These are phyloP conservation scores for Pulveroboletus sp. DNA, from an alignment of 768 basidiomycete species.

Conservation along the genomic window DNA sequence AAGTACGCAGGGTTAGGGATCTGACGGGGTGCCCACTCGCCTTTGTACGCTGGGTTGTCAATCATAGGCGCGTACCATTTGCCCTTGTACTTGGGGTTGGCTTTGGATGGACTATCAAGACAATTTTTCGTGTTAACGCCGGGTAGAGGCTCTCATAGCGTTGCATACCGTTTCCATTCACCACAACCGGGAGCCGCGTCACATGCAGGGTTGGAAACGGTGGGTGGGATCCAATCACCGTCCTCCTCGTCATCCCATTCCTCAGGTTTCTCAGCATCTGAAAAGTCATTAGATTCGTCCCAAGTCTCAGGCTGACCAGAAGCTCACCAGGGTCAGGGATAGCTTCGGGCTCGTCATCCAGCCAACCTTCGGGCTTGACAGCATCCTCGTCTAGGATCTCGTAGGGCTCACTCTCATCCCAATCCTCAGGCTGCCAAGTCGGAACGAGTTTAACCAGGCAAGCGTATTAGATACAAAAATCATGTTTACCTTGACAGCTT, in stretches of 20 bases:
- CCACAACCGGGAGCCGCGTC: conserved; percentile 90
- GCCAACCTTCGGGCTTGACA: conserved; percentile 91
- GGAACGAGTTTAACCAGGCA: background rate
- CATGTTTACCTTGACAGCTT: conserved; percentile 64
- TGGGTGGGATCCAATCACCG: conserved; percentile 95
- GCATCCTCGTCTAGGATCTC: conserved; percentile 87
- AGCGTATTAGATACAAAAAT: background rate
- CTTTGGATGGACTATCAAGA: conserved; percentile 63
- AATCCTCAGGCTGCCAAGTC: conserved; percentile 72
- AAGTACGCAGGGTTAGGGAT: conserved; percentile 89
- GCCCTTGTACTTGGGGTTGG: conserved; percentile 95
- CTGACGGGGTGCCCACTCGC: conserved; percentile 87
- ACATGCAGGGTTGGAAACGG: conserved; percentile 86
- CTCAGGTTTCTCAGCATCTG: conserved; percentile 90
- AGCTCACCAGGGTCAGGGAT: conserved; percentile 81
- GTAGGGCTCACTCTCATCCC: conserved; percentile 96
- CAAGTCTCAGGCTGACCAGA: background rate
- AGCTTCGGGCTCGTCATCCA: conserved; percentile 75
- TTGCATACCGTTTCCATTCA: conserved; percentile 74
- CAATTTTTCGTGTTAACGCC: background rate
- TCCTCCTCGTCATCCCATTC: conserved; percentile 99
- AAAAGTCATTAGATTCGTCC: background rate
- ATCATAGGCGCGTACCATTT: conserved; percentile 95
- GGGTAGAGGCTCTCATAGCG: background rate
- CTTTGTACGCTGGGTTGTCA: conserved; percentile 97